Evolutionary conservation across 164 flowering plant genomes (phyloP).

Genomic region (Vitis cinerea): DNA sequence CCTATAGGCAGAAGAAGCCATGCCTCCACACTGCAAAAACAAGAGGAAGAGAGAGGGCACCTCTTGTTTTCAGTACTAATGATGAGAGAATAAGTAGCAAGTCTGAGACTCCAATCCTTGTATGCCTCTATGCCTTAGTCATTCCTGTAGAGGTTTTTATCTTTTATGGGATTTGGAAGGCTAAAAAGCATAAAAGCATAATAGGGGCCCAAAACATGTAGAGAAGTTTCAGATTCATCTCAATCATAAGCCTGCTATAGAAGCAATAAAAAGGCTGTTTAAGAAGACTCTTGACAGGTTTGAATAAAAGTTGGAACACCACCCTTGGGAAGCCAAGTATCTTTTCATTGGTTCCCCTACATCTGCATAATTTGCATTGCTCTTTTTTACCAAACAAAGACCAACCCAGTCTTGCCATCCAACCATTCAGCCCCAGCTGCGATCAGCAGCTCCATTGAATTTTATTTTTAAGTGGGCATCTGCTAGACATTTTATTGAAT

Average conservation of each 20-base stretch:
- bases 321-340: conserved; percentile 80
- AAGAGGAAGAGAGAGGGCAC: conserved; percentile 8
- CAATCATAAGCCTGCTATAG: conserved; percentile 70
- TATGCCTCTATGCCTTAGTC: conserved; percentile 13
- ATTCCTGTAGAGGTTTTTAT: conserved; percentile 31
- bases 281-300: conserved; percentile 59
- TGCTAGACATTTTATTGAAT: not conserved
- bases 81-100: conserved; percentile 19
- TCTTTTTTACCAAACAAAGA: conserved; percentile 46
- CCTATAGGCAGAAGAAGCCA: conserved; percentile 42
- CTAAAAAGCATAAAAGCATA: conserved; percentile 43
- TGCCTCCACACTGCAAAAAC: conserved; percentile 9
- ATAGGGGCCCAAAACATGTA: conserved; percentile 36
- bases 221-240: conserved; percentile 55
- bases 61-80: conserved; percentile 11
- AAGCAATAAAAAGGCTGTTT: conserved; percentile 64
- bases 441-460: too few species aligned
- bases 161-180: conserved; percentile 39
- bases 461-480: not conserved
- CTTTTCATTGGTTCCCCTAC: conserved; percentile 45
- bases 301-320: conserved; percentile 66
- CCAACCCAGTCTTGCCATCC: conserved; percentile 22
- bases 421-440: conserved; percentile 2
- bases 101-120: conserved; percentile 14
- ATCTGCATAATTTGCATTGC: conserved; percentile 40